phyloP scores from a whole-genome alignment of 495 filamentous ascomycete genomes.

The Hypoxylon intermedium region DNA sequence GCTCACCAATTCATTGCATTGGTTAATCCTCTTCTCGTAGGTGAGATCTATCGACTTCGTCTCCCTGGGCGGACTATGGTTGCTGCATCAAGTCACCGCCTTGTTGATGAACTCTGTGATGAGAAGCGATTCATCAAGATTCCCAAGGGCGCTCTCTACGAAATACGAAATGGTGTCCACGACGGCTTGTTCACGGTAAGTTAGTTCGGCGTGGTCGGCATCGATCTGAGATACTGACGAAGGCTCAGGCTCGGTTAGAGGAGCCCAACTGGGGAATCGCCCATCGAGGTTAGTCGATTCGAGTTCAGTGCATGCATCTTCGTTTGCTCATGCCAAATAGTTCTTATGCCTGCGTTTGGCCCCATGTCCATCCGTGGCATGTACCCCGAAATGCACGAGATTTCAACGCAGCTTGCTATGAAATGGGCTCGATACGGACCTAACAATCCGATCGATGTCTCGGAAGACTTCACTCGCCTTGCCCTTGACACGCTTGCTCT shows the following conservation, averaged over 20 bases:
- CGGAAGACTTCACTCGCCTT: conserved; percentile 78
- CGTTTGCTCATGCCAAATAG: conserved; percentile 31
- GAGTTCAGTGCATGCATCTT: background rate
- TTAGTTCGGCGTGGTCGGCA: background rate
- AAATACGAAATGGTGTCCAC: conserved; percentile 65
- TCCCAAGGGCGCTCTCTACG: conserved; percentile 45
- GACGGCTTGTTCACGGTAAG: conserved; percentile 72
- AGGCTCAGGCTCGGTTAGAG: conserved; percentile 54
- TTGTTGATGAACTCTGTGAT: conserved; percentile 72
- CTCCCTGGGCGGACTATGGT: conserved; percentile 38
- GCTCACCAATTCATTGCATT: too few species aligned
- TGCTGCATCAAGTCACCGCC: conserved; percentile 59
- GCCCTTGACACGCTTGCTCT: conserved; percentile 76
- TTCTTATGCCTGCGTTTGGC: conserved; percentile 71
- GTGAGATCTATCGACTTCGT: conserved; percentile 41
- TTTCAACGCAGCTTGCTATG: conserved; percentile 70
- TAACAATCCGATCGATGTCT: conserved; percentile 60
- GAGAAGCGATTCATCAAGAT: conserved; percentile 70
- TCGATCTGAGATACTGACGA: background rate
- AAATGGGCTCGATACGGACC: conserved; percentile 77
- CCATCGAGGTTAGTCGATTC: conserved; percentile 59
- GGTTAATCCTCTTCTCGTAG: conserved; percentile 19
- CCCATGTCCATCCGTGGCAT: conserved; percentile 72
- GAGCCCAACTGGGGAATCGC: conserved; percentile 75
- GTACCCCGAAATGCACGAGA: conserved; percentile 80